Evolutionary conservation across 2,329 filamentous ascomycete species (phyloP), one percentile per base, ranked within the genome.

Genomic region (Bipolaris bicolor): DNA sequence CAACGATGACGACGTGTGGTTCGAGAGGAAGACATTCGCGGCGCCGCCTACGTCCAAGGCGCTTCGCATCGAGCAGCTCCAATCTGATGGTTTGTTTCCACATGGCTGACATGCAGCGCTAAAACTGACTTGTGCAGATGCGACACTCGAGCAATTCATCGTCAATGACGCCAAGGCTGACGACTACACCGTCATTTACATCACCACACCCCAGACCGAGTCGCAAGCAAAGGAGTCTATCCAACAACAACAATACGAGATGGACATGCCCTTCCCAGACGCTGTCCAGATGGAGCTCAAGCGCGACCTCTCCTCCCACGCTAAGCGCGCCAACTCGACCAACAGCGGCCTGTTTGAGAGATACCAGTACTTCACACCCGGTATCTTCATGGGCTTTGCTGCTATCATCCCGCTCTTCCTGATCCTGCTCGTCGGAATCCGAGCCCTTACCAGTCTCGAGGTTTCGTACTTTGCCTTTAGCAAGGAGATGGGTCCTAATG

Each of bases 381-480:
- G 90, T 54, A 86, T 98, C 63, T 98, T 97, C 78, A 96, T 96
- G 90, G 90, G 86, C 26, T 79, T 97, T 18, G 73, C 93, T 36
- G 88, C 88, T 20, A 80, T 85, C 3, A 76, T 95, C 16, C 76
- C 97, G 37, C 83, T 97, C 47, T 78, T 96, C 59, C 80, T 86
- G 26, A 93, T 98, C 65, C 81, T 97, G 5, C 88, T 89, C 64
- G 88, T 93, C 55, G 95, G 90, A 13, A 79, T 98, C 53, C 86
- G 78, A 58, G 92, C 90, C 13, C 82, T 98, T 11, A 81, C 85
- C 6, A 94, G 91, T 65, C 83, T 99, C 16, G 84, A 97, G 76
- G 91, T 98, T 29, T 90, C 91, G 1, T 98, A 98, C 76, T 92
- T 90, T 62, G 92, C 95, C 1, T 99, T 98, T 74, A 94, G 96